phyloP scores from a whole-genome alignment of 2,329 filamentous ascomycete genomes.

The Colletotrichum gigasporum region DNA sequence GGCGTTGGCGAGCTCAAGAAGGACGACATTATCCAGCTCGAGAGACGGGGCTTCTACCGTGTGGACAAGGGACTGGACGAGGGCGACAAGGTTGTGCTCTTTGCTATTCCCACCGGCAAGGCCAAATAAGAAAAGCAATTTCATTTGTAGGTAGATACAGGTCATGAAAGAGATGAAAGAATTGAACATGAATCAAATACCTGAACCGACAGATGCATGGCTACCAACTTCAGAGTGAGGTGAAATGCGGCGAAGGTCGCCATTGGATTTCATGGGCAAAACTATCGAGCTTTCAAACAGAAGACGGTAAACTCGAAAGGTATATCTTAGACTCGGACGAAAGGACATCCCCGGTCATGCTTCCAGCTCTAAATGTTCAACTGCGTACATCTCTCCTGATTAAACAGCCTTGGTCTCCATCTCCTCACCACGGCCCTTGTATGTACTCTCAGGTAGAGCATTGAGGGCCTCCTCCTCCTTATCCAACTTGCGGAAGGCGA shows the following conservation, averaged over 20 bases:
- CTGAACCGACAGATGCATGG: no score
- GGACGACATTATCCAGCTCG: slow-evolving; percentile 94
- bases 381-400: no score
- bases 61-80: slow-evolving; percentile 75
- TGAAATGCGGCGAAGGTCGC: no score
- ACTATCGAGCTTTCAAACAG: no score
- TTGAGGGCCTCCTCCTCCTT: slow-evolving; percentile 70
- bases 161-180: slow-evolving; percentile 22
- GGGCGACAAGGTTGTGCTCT: slow-evolving; percentile 60
- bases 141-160: slow-evolving; percentile 4
- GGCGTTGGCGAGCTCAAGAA: slow-evolving; percentile 82
- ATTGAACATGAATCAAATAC: slow-evolving; percentile 8
- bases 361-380: no score
- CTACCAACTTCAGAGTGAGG: no score
- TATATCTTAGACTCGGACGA: no score
- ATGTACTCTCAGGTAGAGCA: slow-evolving; percentile 49
- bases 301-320: no score
- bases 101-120: slow-evolving; percentile 67
- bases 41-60: slow-evolving; percentile 91
- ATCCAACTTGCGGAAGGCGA: slow-evolving; percentile 65
- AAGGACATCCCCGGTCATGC: no score
- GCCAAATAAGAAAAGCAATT: slow-evolving; percentile 45
- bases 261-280: no score
- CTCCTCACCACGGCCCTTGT: slow-evolving; percentile 17
- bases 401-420: no score